Conservation (phyloP, 352 stramenopile genomes). For the Phytopythium delawarense region DNA sequence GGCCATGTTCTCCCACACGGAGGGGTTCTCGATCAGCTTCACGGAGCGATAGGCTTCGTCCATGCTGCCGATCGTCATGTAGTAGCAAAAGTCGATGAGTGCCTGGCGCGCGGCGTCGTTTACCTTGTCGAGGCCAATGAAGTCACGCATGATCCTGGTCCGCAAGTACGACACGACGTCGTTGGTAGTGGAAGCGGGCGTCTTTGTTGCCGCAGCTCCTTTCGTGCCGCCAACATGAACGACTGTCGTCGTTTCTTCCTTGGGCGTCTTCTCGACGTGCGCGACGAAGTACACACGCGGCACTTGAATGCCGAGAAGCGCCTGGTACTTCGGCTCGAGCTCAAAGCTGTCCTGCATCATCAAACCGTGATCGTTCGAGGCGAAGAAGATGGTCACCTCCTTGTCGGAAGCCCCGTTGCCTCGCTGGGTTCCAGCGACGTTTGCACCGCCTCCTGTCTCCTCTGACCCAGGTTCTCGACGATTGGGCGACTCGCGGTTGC, state of each 20-base stretch:
- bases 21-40: constrained; percentile 90
- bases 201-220: constrained; percentile 15
- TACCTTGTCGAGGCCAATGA: constrained; percentile 88
- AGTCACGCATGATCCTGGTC: constrained; percentile 91
- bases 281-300: constrained; percentile 75
- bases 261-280: constrained; percentile 35
- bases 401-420: constrained; percentile 50
- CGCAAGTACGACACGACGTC: constrained; percentile 54
- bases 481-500: constrained; percentile 5
- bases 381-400: constrained; percentile 91
- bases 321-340: constrained; percentile 72
- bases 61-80: constrained; percentile 94
- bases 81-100: constrained; percentile 95
- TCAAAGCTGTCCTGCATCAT: constrained; percentile 91
- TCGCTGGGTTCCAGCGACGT: constrained; percentile 6
- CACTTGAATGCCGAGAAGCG: constrained; percentile 84
- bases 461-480: constrained; percentile 20
- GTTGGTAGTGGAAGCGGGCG: constrained; percentile 7
- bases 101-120: constrained; percentile 82
- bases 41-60: constrained; percentile 93
- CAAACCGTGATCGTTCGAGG: constrained; percentile 87
- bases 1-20: constrained; percentile 96
- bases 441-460: constrained; percentile 2
- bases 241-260: constrained; percentile 29
- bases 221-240: constrained; percentile 37